These are phyloP conservation scores for Botrytis tulipae DNA, from an alignment of 2,329 filamentous ascomycete species.

Conservation along the genomic window DNA sequence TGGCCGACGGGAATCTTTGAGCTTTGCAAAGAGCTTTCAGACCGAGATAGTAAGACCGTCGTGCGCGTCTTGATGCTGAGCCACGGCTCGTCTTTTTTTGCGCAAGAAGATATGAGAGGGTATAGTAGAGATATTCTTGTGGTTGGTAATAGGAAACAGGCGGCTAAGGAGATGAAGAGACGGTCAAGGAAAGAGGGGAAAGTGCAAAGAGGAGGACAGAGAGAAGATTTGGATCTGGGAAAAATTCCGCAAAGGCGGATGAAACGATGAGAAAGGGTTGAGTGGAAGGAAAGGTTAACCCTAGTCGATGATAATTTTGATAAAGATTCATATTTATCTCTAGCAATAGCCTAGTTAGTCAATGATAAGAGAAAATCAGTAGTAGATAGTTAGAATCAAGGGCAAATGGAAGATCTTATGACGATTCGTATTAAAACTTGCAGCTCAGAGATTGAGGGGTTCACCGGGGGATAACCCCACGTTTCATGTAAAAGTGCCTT, in stretches of 20 bases:
- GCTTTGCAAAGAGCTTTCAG: background rate
- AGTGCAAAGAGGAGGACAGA: background rate
- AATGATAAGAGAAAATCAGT: background rate
- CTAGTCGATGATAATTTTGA: background rate
- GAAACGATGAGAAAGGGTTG: background rate
- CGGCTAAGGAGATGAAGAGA: background rate
- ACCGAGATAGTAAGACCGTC: background rate
- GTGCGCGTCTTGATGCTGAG: background rate
- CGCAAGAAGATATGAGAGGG: background rate
- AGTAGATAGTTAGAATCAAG: background rate
- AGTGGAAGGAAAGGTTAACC: background rate
- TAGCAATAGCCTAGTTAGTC: background rate
- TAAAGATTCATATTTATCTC: background rate
- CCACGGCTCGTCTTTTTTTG: background rate
- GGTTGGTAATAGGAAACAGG: background rate
- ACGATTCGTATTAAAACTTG: background rate
- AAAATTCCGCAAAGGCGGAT: background rate
- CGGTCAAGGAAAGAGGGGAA: background rate
- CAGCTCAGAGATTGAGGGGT: background rate
- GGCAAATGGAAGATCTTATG: background rate
- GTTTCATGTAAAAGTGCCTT: slow-evolving; percentile 1
- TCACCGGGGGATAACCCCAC: background rate
- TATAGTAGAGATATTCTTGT: background rate
- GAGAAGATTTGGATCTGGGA: background rate
- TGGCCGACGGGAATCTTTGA: background rate